These are phyloP conservation scores for Coemansia sp. DNA, from an alignment of 192 early-diverging fungal genomes.

Conservation along the genomic window DNA sequence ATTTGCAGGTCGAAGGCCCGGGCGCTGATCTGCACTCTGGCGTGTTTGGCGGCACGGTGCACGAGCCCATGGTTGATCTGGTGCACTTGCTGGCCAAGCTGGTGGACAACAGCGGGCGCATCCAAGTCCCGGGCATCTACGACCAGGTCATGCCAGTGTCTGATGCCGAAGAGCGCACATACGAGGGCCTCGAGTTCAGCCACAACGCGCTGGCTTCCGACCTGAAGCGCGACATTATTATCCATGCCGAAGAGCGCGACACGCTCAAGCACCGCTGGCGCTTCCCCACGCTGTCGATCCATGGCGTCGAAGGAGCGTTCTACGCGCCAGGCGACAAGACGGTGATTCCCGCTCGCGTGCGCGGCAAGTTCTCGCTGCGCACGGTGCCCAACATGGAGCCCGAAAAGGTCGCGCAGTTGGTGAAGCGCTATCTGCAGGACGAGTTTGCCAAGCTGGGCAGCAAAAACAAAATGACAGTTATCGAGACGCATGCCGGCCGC, in stretches of 20 bases:
- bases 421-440: constrained; percentile 69
- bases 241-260: constrained; percentile 72
- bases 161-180: constrained; percentile 76
- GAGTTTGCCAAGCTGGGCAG: constrained; percentile 88
- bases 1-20: constrained; percentile 72
- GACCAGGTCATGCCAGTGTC: constrained; percentile 88
- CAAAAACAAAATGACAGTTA: constrained; percentile 81
- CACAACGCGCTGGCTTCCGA: constrained; percentile 61
- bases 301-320: constrained; percentile 98
- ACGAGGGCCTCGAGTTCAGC: constrained; percentile 80
- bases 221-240: constrained; percentile 74
- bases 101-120: constrained; percentile 81
- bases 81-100: constrained; percentile 79
- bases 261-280: constrained; percentile 93
- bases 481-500: constrained; percentile 81
- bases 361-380: constrained; percentile 98
- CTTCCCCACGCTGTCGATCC: constrained; percentile 91
- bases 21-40: constrained; percentile 95
- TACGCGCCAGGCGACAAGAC: constrained; percentile 93
- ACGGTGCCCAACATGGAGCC: constrained; percentile 93
- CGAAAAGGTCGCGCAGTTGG: constrained; percentile 70
- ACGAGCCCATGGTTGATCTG: constrained; percentile 99
- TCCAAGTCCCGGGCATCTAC: constrained; percentile 88
- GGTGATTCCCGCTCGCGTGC: constrained; percentile 92
- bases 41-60: constrained; percentile 90